Evolutionary conservation across 1,284 basidiomycete species (phyloP).

Genomic region (Peniophora sp.): DNA sequence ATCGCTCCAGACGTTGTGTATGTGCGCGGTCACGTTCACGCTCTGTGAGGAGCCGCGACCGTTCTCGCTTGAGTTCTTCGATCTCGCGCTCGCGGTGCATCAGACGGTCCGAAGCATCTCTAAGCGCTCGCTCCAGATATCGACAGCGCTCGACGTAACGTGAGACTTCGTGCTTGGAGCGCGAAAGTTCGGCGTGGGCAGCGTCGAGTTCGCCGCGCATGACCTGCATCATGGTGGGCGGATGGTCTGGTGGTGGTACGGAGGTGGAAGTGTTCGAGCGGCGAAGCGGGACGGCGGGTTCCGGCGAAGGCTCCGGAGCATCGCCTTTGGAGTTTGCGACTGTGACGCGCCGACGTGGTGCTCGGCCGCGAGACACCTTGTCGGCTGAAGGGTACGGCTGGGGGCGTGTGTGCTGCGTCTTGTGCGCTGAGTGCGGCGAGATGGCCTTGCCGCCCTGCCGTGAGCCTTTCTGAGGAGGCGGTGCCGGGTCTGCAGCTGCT

Average conservation of each 20-base stretch:
- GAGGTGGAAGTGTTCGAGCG: neutral
- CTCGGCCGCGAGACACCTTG: slow-evolving; percentile 15
- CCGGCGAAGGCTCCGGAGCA: slow-evolving; percentile 10
- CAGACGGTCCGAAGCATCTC: slow-evolving; percentile 24
- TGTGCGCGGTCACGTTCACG: slow-evolving; percentile 19
- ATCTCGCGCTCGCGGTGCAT: slow-evolving; percentile 37
- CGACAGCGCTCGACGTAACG: slow-evolving; percentile 53
- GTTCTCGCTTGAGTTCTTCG: slow-evolving; percentile 42
- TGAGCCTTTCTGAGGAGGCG: neutral
- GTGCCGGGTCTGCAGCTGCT: slow-evolving; percentile 8
- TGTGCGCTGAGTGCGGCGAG: slow-evolving; percentile 6
- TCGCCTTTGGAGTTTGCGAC: slow-evolving; percentile 7
- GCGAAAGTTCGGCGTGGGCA: slow-evolving; percentile 46
- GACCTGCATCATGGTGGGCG: slow-evolving; percentile 17
- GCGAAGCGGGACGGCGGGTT: slow-evolving; percentile 21
- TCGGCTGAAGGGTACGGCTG: slow-evolving; percentile 13
- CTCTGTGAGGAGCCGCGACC: slow-evolving; percentile 25
- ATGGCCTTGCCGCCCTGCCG: neutral
- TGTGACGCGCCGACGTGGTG: slow-evolving; percentile 9
- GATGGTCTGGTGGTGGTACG: slow-evolving; percentile 2
- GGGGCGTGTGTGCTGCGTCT: slow-evolving; percentile 13
- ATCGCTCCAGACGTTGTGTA: neutral
- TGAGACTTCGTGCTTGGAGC: slow-evolving; percentile 41
- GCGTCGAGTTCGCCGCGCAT: slow-evolving; percentile 55
- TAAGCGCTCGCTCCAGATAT: slow-evolving; percentile 44